Evolutionary conservation across 208 protist species (phyloP), one percentile per base, ranked within the genome.

Genomic region (Acanthamoeba lugdunensis): DNA sequence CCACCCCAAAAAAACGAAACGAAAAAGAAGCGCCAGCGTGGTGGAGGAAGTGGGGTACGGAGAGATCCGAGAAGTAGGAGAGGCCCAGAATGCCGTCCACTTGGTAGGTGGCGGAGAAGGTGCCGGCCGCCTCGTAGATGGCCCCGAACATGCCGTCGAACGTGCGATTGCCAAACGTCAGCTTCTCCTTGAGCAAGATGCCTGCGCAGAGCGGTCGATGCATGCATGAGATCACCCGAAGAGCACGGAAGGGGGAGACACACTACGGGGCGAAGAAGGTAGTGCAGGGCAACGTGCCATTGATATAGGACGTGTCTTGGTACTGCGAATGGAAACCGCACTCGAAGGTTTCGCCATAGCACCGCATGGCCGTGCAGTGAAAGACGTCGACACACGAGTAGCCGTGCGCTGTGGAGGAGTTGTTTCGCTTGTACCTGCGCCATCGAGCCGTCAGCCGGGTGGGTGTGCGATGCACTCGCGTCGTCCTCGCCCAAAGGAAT

Each of bases 1-100:
- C 48, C 37, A 81, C 5, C 13, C 7, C 30, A 2, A 87, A 88
- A 41, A 52, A 45, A 14, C 23, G n/a, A 25, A 21, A 65, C 63
- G 18, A 18, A 37, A 2, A 58, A 41, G 41, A 89, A 45, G 81
- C 8, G 48, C 41, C 2, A 50, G 73, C 6, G 1, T 48, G 37
- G 25, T 21, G 14, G 37, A 67, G 14, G 37, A 67, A 16, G 0
- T 25, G 18, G 23, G 7, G 37, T 63, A 89, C 82, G 4, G 54
- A 33, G 23, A 89, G 82, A 41, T 89, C 82, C 13, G 54, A 69
- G 56, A 69, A 69, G 16, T 89, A 89, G 52, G 82, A 89, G 30
- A 90, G 52, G 52, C 82, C 82, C 82, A 90, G 82, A 67, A 90
- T 90, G 82, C 82, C 82, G 28, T 90, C 82, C 8, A 90, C 82